Evolutionary conservation across 768 basidiomycete genomes (phyloP).

Genomic region (Pisolithus marmoratus): DNA sequence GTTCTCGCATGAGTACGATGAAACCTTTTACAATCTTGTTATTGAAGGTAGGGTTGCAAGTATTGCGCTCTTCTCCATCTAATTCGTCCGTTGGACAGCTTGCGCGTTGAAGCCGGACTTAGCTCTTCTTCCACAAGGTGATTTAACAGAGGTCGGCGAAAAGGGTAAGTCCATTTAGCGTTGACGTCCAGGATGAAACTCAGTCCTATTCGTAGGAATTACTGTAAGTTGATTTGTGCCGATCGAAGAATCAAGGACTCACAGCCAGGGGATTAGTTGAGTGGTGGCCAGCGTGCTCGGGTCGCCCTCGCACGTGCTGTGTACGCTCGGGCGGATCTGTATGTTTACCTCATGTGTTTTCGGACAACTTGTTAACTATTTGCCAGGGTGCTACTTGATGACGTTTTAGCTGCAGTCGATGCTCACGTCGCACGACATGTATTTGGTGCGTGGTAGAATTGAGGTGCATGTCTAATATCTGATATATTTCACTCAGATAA

Average conservation of each 20-base stretch:
- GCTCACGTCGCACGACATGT: constrained; percentile 86
- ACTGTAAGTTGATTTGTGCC: constrained; percentile 38
- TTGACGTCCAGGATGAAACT: neutral
- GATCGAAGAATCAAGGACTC: constrained; percentile 8
- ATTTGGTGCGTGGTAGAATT: constrained; percentile 45
- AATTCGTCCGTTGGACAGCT: constrained; percentile 43
- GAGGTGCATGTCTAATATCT: neutral
- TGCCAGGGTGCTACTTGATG: constrained; percentile 71
- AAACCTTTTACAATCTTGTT: constrained; percentile 75
- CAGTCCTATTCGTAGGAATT: constrained; percentile 36
- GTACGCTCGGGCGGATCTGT: constrained; percentile 89
- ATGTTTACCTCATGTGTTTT: constrained; percentile 15
- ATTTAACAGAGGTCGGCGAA: constrained; percentile 81
- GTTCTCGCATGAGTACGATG: constrained; percentile 87
- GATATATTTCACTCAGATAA: constrained; percentile 44
- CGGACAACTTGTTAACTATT: neutral
- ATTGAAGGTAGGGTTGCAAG: constrained; percentile 54
- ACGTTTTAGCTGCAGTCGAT: constrained; percentile 82
- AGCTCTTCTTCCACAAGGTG: constrained; percentile 72
- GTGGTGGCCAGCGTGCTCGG: constrained; percentile 82
- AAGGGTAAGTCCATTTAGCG: constrained; percentile 44
- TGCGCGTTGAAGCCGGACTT: constrained; percentile 85
- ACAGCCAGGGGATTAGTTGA: constrained; percentile 40
- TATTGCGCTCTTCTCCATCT: neutral
- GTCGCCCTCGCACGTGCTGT: constrained; percentile 83